Evolutionary conservation across 768 basidiomycete genomes (phyloP).

Genomic region (Trametes cubensis): DNA sequence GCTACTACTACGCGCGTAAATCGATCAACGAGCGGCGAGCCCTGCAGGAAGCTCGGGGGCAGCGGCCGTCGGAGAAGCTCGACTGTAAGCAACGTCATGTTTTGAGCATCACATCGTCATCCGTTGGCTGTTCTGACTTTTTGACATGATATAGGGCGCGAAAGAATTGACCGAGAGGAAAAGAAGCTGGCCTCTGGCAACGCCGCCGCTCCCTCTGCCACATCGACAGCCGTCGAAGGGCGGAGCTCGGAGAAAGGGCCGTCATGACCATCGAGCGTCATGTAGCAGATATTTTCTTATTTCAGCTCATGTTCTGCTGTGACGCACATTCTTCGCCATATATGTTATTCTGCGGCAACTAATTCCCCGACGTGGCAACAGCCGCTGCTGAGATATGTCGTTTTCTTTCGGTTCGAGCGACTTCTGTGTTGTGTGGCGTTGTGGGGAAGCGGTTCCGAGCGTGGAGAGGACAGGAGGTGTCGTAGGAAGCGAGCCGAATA

Average conservation of each 20-base stretch:
- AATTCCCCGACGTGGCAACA: background rate
- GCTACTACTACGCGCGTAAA: slow-evolving; percentile 42
- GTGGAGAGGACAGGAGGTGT: background rate
- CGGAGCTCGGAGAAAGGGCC: slow-evolving; percentile 1
- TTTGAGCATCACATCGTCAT: background rate
- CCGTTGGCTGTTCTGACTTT: background rate
- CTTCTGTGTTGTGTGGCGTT: background rate
- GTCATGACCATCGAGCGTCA: background rate
- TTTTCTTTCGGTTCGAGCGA: background rate
- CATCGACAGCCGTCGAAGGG: slow-evolving; percentile 1
- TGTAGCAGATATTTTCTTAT: background rate
- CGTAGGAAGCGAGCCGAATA: slow-evolving; percentile 8
- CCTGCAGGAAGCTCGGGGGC: slow-evolving; percentile 35
- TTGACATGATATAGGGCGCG: slow-evolving; percentile 17
- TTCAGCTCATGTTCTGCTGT: background rate
- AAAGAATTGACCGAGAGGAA: slow-evolving; percentile 20
- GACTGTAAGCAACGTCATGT: slow-evolving; percentile 33
- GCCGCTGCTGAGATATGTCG: background rate
- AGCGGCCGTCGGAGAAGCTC: slow-evolving; percentile 37
- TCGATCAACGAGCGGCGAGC: slow-evolving; percentile 40
- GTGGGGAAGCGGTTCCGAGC: background rate
- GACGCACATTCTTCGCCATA: too few species aligned
- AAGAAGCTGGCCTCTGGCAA: background rate
- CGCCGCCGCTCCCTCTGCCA: background rate
- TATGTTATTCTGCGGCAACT: too few species aligned